These are phyloP conservation scores for Alnus rubra DNA, from an alignment of 306 rosid genomes.

Conservation along the genomic window DNA sequence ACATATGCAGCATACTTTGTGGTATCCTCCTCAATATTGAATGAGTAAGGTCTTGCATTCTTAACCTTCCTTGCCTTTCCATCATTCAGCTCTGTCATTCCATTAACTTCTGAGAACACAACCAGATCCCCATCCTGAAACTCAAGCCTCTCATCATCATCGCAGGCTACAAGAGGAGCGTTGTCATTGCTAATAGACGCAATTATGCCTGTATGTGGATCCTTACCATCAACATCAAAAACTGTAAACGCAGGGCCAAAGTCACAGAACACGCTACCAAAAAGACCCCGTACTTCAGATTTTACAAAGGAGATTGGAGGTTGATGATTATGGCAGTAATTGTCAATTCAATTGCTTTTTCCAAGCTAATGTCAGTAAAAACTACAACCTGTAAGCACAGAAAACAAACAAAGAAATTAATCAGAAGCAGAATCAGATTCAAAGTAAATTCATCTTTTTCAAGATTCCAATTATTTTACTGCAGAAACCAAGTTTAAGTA, in stretches of 20 bases:
- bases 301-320: conserved; percentile 87
- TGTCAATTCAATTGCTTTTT: conserved; percentile 71
- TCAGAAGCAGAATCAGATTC: background rate
- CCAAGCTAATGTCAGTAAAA: conserved; percentile 65
- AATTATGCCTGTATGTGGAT: conserved; percentile 79
- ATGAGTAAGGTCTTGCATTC: conserved; percentile 72
- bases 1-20: conserved; percentile 60
- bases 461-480: background rate
- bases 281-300: conserved; percentile 90
- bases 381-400: conserved; percentile 67
- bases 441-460: background rate
- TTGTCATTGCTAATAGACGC: conserved; percentile 84
- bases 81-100: conserved; percentile 86
- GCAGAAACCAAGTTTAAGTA: too few relatives aligned
- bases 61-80: conserved; percentile 78
- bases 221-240: conserved; percentile 87
- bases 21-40: conserved; percentile 82
- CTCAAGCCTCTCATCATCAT: conserved; percentile 91
- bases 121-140: conserved; percentile 95
- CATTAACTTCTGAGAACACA: conserved; percentile 84
- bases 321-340: conserved; percentile 80
- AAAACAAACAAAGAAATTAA: background rate
- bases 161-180: conserved; percentile 73
- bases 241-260: conserved; percentile 94
- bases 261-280: conserved; percentile 91